Evolutionary conservation across 1,139 yeast species (phyloP).

Genomic region (Sugiyamaella pinicola): DNA sequence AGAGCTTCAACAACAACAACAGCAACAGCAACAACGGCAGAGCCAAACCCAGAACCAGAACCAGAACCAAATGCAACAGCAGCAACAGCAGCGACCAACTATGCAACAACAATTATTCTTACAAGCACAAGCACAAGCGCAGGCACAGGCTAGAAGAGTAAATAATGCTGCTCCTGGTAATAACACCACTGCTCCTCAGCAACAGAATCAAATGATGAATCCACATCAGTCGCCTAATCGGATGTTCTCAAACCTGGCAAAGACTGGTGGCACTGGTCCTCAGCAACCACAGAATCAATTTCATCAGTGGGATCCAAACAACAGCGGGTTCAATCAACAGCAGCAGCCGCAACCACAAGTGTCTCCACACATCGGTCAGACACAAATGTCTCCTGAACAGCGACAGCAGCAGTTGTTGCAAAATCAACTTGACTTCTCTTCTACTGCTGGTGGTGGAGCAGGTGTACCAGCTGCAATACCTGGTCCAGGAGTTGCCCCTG

Average conservation of each 20-base stretch:
- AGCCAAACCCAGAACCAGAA: constrained; percentile 21
- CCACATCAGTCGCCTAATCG: constrained; percentile 19
- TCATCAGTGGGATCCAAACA: constrained; percentile 25
- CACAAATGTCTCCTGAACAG: constrained; percentile 22
- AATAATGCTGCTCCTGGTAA: constrained; percentile 28
- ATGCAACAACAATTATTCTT: constrained; percentile 22
- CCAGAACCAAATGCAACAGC: constrained; percentile 20
- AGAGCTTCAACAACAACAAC: constrained; percentile 31
- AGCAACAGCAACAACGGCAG: constrained; percentile 29
- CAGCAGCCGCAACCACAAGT: constrained; percentile 20
- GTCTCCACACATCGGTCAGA: constrained; percentile 18
- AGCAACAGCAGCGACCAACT: constrained; percentile 28
- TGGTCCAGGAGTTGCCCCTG: constrained; percentile 15
- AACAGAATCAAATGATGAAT: constrained; percentile 10
- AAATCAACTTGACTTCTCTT: constrained; percentile 9
- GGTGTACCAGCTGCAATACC: constrained; percentile 24
- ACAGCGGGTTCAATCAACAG: constrained; percentile 10
- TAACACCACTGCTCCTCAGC: constrained; percentile 19
- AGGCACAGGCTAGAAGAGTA: constrained; percentile 34
- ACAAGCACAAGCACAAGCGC: not conserved
- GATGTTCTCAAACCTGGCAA: constrained; percentile 14
- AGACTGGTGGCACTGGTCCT: constrained; percentile 5
- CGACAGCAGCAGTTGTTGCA: constrained; percentile 27
- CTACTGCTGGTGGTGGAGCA: constrained; percentile 23
- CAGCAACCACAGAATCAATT: constrained; percentile 16